Base-by-base conservation (phyloP, 257 asterid genomes). In the Lycium barbarum region DNA sequence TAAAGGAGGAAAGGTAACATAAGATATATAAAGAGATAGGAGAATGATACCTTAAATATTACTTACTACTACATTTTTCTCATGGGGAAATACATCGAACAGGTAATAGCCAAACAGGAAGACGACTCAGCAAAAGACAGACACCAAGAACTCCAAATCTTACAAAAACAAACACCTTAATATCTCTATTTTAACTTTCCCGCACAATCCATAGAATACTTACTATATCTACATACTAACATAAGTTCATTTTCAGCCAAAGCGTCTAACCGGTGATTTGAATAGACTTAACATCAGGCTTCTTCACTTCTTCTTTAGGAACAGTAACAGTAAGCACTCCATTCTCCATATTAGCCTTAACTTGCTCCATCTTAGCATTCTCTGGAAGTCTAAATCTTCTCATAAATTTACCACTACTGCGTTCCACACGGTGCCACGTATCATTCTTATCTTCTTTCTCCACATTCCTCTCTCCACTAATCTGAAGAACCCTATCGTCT, bases 331-430 rank as follows among this genome's bases (percentile, higher is more conserved):
- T 83, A 0, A 86, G 84, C 9, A 86, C 84, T 5, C 86, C 86
- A 36, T 86, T 86, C 72, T 83, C 88, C 73, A 83, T 66, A 8
- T 76, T 11, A 0, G 84, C 88, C 49, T 76, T 83, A 2, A 86
- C 74, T 10, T 43, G 43, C 70, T 78, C 84, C 13, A 83, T 47
- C 49, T 86, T 83, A 0, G 88, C 86, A 8, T 86, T 57, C 55
- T 86, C 88, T 9, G 86, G 88, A 17, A 66, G 65, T 80, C 86
- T 66, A 20, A 86, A 65, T 36, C 88, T 76, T 5, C 86, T 65
- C 35, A 58, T 38, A 40, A 86, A 86, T 40, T 86, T 83, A 0
- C 86, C 84, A 9, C 49, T 36, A 86, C 86, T 86, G 0, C 88
- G 36, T 15, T 86, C 86, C 15, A 78, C 72, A 0, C 84, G 79